phyloP scores from a whole-genome alignment of 1,139 yeast species.

The Blastobotrys arbuscula region DNA sequence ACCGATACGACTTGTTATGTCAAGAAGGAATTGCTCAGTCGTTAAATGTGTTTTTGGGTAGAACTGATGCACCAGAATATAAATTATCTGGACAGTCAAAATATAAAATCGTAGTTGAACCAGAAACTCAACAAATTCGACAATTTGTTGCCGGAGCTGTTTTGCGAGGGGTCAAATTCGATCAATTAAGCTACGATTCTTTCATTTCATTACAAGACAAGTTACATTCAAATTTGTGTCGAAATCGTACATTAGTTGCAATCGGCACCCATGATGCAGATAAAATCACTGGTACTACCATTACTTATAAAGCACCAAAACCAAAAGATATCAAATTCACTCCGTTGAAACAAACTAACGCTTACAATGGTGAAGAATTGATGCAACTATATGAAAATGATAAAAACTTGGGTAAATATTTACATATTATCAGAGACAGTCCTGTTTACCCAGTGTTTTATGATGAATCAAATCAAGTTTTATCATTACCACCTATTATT shows the following conservation, averaged over 20 bases:
- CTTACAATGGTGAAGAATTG: conserved; percentile 68
- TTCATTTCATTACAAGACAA: conserved; percentile 96
- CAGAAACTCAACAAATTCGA: conserved; percentile 67
- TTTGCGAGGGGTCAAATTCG: conserved; percentile 74
- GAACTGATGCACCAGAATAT: conserved; percentile 58
- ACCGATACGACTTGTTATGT: conserved; percentile 95
- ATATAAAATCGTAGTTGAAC: conserved; percentile 59
- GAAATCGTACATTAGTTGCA: conserved; percentile 95
- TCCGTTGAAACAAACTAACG: conserved; percentile 81
- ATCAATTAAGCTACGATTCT: conserved; percentile 81
- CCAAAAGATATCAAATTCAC: conserved; percentile 66
- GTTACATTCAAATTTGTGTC: conserved; percentile 89
- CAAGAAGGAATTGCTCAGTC: conserved; percentile 98
- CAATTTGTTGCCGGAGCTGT: conserved; percentile 95
- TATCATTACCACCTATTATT: conserved; percentile 95
- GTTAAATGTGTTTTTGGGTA: conserved; percentile 81
- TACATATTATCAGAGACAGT: conserved; percentile 81
- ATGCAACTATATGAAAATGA: conserved; percentile 90
- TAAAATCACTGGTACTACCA: conserved; percentile 75
- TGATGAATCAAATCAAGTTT: conserved; percentile 71
- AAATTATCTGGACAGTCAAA: conserved; percentile 42
- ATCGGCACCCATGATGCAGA: conserved; percentile 97
- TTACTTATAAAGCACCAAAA: conserved; percentile 70
- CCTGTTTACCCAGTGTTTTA: conserved; percentile 89
- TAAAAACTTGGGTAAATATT: conserved; percentile 80